A percentile compares a stretch with the other conserved stretches of the same genome.
These are phyloP conservation scores for Petunia secreta DNA, from an alignment of 257 asterid species.

Conservation along the genomic window DNA sequence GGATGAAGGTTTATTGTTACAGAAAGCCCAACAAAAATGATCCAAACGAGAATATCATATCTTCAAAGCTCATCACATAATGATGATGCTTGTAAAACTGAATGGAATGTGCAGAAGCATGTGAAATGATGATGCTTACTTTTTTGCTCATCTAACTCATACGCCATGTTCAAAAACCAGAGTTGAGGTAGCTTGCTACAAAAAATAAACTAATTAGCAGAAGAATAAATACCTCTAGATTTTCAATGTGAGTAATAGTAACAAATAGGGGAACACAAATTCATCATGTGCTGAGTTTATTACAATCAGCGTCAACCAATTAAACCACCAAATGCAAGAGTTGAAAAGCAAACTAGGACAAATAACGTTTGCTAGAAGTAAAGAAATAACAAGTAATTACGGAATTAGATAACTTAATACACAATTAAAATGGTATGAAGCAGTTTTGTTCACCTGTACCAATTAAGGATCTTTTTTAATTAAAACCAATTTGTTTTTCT, in stretches of 20 bases:
- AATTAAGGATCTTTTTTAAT: too few relatives aligned
- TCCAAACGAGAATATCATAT: too few relatives aligned
- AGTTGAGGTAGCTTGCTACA: slow-evolving; percentile 9
- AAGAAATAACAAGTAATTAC: too few relatives aligned
- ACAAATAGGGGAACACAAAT: not conserved
- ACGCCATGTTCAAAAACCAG: slow-evolving; percentile 48
- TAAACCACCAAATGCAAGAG: too few relatives aligned
- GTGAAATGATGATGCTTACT: slow-evolving; percentile 41
- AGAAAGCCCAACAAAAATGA: not conserved
- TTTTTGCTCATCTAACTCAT: slow-evolving; percentile 64
- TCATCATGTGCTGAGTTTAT: not conserved
- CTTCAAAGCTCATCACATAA: too few relatives aligned
- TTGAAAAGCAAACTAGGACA: too few relatives aligned
- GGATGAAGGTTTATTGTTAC: not conserved
- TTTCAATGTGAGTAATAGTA: not conserved
- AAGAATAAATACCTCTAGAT: not conserved
- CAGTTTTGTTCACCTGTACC: too few relatives aligned
- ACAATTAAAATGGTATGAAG: too few relatives aligned
- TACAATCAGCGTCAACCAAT: too few relatives aligned
- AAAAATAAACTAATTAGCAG: not conserved
- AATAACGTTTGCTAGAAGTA: too few relatives aligned
- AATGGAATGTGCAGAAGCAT: not conserved
- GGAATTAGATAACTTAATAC: too few relatives aligned
- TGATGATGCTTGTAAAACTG: not conserved
- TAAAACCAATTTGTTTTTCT: too few relatives aligned